Evolutionary conservation across 208 protist genomes (phyloP).

Genomic region (Jaenimonas drosophilae): DNA sequence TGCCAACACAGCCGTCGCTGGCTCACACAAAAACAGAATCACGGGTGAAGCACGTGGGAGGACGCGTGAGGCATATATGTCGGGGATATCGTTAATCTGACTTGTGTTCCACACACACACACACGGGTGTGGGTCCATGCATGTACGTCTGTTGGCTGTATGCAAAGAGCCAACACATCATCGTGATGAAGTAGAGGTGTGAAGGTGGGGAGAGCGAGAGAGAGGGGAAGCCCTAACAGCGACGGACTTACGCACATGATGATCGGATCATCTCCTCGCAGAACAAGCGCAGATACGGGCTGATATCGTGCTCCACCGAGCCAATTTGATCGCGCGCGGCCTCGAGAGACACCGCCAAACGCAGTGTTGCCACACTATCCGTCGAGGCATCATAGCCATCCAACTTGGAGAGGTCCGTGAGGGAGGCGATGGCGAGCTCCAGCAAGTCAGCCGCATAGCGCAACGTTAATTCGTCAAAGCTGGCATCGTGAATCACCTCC

Average conservation of each 20-base stretch:
- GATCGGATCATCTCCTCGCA: slow-evolving; percentile 58
- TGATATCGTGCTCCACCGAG: slow-evolving; percentile 53
- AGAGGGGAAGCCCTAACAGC: too few species aligned
- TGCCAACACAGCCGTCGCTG: too few species aligned
- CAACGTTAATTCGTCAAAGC: slow-evolving; percentile 58
- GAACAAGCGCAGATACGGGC: slow-evolving; percentile 52
- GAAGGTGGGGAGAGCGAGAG: too few species aligned
- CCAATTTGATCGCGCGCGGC: slow-evolving; percentile 35
- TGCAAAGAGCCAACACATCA: too few species aligned
- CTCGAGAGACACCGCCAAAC: slow-evolving; percentile 49
- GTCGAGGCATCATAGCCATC: slow-evolving; percentile 42
- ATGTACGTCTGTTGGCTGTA: too few species aligned
- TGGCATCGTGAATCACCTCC: slow-evolving; percentile 45
- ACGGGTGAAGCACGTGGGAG: too few species aligned
- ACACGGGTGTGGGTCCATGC: too few species aligned
- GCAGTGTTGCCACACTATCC: slow-evolving; percentile 40
- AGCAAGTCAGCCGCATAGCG: slow-evolving; percentile 37
- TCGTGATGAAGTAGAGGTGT: too few species aligned
- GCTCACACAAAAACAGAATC: too few species aligned
- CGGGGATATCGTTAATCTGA: too few species aligned
- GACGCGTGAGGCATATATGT: too few species aligned
- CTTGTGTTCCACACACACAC: too few species aligned
- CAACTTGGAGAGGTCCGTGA: slow-evolving; percentile 22
- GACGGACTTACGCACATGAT: slow-evolving; percentile 29
- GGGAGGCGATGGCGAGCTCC: slow-evolving; percentile 8